Evolutionary conservation across 2,329 filamentous ascomycete genomes (phyloP), one percentile per base, ranked within the genome.

Genomic region (Apiospora saccharicola): DNA sequence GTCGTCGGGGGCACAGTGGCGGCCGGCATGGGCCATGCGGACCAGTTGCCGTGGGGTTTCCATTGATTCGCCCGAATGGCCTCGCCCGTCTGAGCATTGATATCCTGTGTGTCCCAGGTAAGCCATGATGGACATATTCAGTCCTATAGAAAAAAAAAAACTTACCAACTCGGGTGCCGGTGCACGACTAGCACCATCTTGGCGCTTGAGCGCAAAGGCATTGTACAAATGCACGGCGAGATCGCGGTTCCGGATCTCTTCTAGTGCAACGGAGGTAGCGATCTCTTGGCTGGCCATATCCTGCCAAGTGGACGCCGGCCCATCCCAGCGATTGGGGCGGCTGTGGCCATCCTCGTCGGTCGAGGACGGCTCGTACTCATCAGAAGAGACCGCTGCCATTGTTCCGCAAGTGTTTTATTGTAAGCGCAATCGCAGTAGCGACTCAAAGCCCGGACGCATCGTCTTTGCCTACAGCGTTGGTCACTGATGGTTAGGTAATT

Each of bases 201-300:
- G 83, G 47, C 84, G 82, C 80, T 92, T 94, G 71, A 97, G 84
- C 47, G 88, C 88, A 82, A 92, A 92, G 0, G 92, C 87, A 81
- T 96, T 94, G 83, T 94, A 97, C 6, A 98, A 84, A 82, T 98
- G 95, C 64, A 91, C 83, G 0, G 90, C 86, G 14, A 98, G 83
- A 79, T 98, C 92, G 70, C 88, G 85, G 51, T 92, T 89, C 47
- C 89, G 86, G 22, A 90, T 80, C 67, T 89, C 86, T 72, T 92
- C 88, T 71, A 97, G 84, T 10, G 91, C 90, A 6, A 86, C 84
- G 72, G 88, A 88, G 1, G 93, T 86, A 10, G 87, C 86, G 19
- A 92, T 87, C 73, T 95, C 93, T 44, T 88, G 83, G 69, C 85
- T 83, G 1, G 91, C 94, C 72, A 90, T 83, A 13, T 81, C 78